Percentiles rank a stretch among this genome's conserved stretches.
Evolutionary conservation across 345 rosid species (phyloP).

Genomic region (Lumnitzera racemosa): DNA sequence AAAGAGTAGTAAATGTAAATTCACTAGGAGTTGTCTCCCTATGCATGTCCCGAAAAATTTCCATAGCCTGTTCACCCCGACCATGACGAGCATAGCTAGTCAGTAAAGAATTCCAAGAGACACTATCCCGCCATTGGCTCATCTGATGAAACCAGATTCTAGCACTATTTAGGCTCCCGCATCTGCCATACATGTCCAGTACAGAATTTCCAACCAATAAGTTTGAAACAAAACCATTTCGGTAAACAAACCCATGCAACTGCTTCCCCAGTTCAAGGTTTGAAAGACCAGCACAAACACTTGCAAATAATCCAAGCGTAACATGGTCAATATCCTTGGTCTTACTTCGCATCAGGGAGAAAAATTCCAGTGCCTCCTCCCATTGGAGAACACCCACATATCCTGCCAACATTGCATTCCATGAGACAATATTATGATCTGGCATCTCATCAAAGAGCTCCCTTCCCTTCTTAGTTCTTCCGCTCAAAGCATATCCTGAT

Average conservation of each 20-base stretch:
- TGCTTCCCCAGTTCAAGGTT: slow-evolving; percentile 73
- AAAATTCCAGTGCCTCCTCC: slow-evolving; percentile 61
- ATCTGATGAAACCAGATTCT: slow-evolving; percentile 57
- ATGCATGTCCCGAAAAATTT: slow-evolving; percentile 56
- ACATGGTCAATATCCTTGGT: slow-evolving; percentile 47
- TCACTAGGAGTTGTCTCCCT: slow-evolving; percentile 53
- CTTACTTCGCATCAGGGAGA: slow-evolving; percentile 36
- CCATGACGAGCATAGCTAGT: slow-evolving; percentile 52
- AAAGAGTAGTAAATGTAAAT: slow-evolving; percentile 56
- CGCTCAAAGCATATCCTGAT: slow-evolving; percentile 59
- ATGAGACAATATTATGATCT: slow-evolving; percentile 58
- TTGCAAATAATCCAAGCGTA: slow-evolving; percentile 53
- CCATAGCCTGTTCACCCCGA: slow-evolving; percentile 55
- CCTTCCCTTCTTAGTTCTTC: slow-evolving; percentile 55
- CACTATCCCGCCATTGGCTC: slow-evolving; percentile 50
- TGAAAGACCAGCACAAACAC: slow-evolving; percentile 55
- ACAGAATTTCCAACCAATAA: slow-evolving; percentile 58
- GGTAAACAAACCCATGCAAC: slow-evolving; percentile 64
- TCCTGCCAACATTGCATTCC: slow-evolving; percentile 85
- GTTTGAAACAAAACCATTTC: slow-evolving; percentile 40
- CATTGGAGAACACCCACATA: slow-evolving; percentile 44
- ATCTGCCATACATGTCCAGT: slow-evolving; percentile 69
- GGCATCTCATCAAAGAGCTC: slow-evolving; percentile 75
- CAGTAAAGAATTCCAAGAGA: slow-evolving; percentile 81
- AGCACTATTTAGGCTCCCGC: slow-evolving; percentile 42